Percentiles rank a stretch among this genome's conserved stretches.
Conservation (phyloP, 78 protist species). For the Bigelowiella natans region DNA sequence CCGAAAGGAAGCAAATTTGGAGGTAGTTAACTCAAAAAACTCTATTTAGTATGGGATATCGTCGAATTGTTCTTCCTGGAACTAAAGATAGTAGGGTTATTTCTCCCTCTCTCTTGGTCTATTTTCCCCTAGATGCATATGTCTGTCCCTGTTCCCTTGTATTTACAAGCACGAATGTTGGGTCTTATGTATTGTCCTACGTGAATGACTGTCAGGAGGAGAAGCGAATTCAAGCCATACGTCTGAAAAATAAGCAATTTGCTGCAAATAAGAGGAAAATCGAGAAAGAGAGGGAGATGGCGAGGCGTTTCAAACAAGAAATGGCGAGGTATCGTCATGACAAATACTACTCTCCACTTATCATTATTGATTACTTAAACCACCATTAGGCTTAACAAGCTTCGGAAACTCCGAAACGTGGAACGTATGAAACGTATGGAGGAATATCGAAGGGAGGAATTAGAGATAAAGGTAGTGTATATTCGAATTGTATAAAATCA, state of each 20-base stretch:
- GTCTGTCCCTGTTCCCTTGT: neutral
- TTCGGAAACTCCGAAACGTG: neutral
- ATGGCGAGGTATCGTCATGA: too few species aligned
- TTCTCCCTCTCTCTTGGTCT: too few species aligned
- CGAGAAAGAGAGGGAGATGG: neutral
- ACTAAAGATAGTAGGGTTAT: too few species aligned
- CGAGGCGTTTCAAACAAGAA: neutral
- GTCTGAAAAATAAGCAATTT: neutral
- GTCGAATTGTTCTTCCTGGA: too few species aligned
- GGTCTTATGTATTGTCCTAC: neutral
- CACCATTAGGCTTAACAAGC: neutral
- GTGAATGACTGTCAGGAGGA: neutral
- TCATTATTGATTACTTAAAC: too few species aligned
- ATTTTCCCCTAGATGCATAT: neutral
- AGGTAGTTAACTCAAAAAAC: neutral
- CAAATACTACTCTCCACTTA: too few species aligned
- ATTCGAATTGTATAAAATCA: too few species aligned
- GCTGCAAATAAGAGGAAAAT: neutral
- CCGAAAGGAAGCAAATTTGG: neutral
- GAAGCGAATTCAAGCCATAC: neutral
- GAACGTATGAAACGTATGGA: neutral
- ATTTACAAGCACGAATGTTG: neutral
- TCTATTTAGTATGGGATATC: too few species aligned
- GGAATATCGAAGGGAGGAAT: neutral
- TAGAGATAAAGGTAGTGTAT: too few species aligned